Evolutionary conservation across 1,284 basidiomycete genomes (phyloP), one percentile per base, ranked within the genome.

Genomic region (Ceratorhiza oryzae-sativae): DNA sequence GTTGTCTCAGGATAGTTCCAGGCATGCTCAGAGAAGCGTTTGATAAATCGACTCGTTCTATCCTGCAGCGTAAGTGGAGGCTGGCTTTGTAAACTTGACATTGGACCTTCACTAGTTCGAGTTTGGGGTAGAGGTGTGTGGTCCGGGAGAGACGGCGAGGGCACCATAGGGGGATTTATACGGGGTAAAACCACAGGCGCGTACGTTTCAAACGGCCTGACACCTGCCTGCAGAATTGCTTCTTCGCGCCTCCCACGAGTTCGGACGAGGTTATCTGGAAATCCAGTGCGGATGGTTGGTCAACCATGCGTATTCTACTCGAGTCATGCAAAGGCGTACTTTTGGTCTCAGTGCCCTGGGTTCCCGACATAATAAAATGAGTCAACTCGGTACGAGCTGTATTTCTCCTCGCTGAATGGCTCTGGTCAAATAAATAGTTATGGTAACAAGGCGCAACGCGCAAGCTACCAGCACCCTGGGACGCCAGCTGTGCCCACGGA

Each of bases 1-100:
- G 15, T 53, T 48, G 25, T n/a, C 48, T 12, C 36, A 13, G 62
- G 62, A 18, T 32, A 13, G 20, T 65, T 65, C 62, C 62, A 65
- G 3, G 27, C 3, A n/a, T 53, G 51, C 1, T n/a, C 13, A 36
- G 34, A 25, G 34, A 65, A 65, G 10, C 15, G 32, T 39, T 41
- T n/a, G 32, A 51, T 39, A 53, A 65, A 65, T n/a, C 48, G 25
- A 20, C 41, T n/a, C 10, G 46, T 20, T 30, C 53, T 51, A 23
- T 53, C 25, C 18, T n/a, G 13, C 18, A 65, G 49, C 25, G 12
- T 25, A 20, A 30, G 36, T 23, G 9, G 15, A 4, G 15, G 30
- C n/a, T 15, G n/a, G 27, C 15, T 12, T 34, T 23, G 20, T 62
- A 62, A n/a, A 18, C 15, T 48, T n/a, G 15, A 18, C 12, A 48